These are phyloP conservation scores for Choiromyces venosus DNA, from an alignment of 495 filamentous ascomycete species.

Conservation along the genomic window DNA sequence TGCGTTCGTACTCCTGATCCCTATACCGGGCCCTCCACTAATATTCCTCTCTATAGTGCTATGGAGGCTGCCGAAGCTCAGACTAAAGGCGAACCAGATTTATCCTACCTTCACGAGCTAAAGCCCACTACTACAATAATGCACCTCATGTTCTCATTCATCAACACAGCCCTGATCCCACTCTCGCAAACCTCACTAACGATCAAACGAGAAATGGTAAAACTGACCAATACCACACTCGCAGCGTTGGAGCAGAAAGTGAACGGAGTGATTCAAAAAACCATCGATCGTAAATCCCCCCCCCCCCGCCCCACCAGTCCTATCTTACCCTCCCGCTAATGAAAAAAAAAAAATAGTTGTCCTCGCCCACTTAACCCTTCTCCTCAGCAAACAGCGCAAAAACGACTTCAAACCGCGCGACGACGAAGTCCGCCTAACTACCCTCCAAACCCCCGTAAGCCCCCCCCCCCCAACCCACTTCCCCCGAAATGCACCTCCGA, in stretches of 20 bases:
- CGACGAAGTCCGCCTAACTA: constrained; percentile 70
- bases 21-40: background rate
- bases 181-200: constrained; percentile 83
- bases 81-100: constrained; percentile 76
- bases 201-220: constrained; percentile 83
- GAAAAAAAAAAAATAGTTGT: constrained; percentile 48
- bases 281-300: constrained; percentile 62
- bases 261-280: constrained; percentile 75
- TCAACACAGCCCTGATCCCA: constrained; percentile 85
- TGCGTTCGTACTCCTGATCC: constrained; percentile 47
- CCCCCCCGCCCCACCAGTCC: background rate
- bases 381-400: constrained; percentile 77
- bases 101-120: constrained; percentile 72
- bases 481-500: background rate
- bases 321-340: constrained; percentile 4
- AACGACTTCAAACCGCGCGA: constrained; percentile 92
- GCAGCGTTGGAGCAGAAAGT: constrained; percentile 82
- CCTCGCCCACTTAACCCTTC: constrained; percentile 67
- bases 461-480: background rate
- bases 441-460: constrained; percentile 68
- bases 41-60: constrained; percentile 44
- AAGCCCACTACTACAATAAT: constrained; percentile 80
- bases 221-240: constrained; percentile 65
- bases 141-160: constrained; percentile 85
- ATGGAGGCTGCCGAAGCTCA: constrained; percentile 74